These are phyloP conservation scores for Pelomyxa schiedti DNA, from an alignment of 78 protist genomes.

Conservation along the genomic window DNA sequence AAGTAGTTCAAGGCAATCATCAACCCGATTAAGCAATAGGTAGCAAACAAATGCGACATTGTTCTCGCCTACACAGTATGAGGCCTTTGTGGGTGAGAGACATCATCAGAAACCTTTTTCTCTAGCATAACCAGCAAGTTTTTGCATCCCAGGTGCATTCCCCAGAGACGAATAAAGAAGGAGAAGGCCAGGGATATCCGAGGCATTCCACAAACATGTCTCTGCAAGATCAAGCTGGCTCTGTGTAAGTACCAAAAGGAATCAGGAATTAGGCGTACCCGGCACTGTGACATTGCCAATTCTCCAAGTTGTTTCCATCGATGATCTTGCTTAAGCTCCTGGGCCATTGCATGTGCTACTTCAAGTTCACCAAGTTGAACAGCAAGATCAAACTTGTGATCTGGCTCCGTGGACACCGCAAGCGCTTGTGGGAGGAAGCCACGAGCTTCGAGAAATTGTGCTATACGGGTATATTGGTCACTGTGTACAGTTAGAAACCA, in stretches of 20 bases:
- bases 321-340: conserved; percentile 45
- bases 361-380: conserved; percentile 62
- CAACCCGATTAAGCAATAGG: conserved; percentile 17
- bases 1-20: conserved; percentile 65
- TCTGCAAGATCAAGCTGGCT: conserved; percentile 60
- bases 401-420: conserved; percentile 70
- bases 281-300: conserved; percentile 64
- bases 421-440: conserved; percentile 71
- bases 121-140: conserved; percentile 26
- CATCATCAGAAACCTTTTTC: conserved; percentile 7
- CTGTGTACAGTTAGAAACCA: too few relatives aligned
- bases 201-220: conserved; percentile 61
- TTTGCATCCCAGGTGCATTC: conserved; percentile 13
- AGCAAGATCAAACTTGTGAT: conserved; percentile 88
- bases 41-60: conserved; percentile 47
- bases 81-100: background rate
- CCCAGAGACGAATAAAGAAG: conserved; percentile 58
- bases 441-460: conserved; percentile 81
- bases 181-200: conserved; percentile 67
- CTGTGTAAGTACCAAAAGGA: background rate
- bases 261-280: background rate
- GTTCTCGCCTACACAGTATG: conserved; percentile 36
- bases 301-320: conserved; percentile 82
- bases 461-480: conserved; percentile 60
- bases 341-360: conserved; percentile 46